These are phyloP conservation scores for Pholiota microspora DNA, from an alignment of 768 basidiomycete genomes.

Conservation along the genomic window DNA sequence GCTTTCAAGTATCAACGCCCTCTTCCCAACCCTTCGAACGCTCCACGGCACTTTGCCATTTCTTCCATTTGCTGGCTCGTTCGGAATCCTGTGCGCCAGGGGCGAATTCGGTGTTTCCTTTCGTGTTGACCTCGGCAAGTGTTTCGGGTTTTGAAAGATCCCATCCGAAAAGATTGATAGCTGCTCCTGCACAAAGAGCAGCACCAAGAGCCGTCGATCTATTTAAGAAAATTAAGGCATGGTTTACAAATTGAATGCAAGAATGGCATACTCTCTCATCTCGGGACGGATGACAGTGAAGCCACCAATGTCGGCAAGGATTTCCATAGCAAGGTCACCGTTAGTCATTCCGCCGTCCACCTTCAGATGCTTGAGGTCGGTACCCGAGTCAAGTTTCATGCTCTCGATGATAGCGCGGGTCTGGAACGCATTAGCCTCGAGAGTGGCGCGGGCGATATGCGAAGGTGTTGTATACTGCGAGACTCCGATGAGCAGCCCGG, in stretches of 20 bases:
- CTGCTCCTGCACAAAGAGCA: slow-evolving; percentile 89
- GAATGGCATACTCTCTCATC: slow-evolving; percentile 84
- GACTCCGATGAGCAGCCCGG: slow-evolving; percentile 81
- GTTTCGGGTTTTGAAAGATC: slow-evolving; percentile 82
- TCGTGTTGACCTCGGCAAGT: slow-evolving; percentile 82
- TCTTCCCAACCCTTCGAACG: slow-evolving; percentile 82
- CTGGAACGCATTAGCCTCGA: slow-evolving; percentile 96
- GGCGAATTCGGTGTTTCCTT: slow-evolving; percentile 69
- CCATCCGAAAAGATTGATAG: slow-evolving; percentile 90
- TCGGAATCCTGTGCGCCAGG: slow-evolving; percentile 52
- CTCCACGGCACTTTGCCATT: slow-evolving; percentile 90
- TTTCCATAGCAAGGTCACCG: slow-evolving; percentile 82
- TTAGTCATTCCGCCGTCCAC: slow-evolving; percentile 99
- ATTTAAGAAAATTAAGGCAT: slow-evolving; percentile 4
- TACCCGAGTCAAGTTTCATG: slow-evolving; percentile 88
- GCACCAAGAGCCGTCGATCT: slow-evolving; percentile 96
- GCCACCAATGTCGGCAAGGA: slow-evolving; percentile 88
- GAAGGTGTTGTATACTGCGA: slow-evolving; percentile 88
- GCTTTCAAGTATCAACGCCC: slow-evolving; percentile 30
- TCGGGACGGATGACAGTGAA: slow-evolving; percentile 90
- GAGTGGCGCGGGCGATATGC: slow-evolving; percentile 91
- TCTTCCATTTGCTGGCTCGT: slow-evolving; percentile 64
- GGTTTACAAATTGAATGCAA: neutral
- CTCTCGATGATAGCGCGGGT: slow-evolving; percentile 93
- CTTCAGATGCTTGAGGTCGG: slow-evolving; percentile 79